phyloP scores from a whole-genome alignment of 2,329 filamentous ascomycete genomes.

The Fusarium sp. region DNA sequence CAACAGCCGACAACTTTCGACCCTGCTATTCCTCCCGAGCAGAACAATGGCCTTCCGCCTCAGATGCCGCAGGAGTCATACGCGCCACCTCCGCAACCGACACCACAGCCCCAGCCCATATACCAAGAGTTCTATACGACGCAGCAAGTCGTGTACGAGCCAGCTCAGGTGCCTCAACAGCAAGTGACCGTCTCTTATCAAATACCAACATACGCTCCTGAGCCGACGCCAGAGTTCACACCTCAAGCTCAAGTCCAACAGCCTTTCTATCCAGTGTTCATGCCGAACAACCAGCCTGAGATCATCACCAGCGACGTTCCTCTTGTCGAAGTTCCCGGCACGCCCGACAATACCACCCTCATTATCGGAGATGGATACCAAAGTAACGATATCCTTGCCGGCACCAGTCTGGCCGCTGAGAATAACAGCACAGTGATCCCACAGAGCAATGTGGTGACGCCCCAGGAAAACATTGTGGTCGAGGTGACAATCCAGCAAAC shows the following conservation, averaged over 20 bases:
- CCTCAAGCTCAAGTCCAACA: not conserved
- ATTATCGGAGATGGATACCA: not conserved
- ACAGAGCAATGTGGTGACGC: not conserved
- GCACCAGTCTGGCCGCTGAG: not conserved
- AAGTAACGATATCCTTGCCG: conserved; percentile 9
- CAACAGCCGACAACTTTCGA: conserved; percentile 5
- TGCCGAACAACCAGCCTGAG: conserved; percentile 35
- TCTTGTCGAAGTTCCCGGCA: conserved; percentile 12
- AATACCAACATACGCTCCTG: conserved; percentile 5
- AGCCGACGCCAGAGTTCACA: not conserved
- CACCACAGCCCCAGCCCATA: conserved; percentile 5
- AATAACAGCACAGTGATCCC: not conserved
- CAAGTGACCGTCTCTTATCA: conserved; percentile 26
- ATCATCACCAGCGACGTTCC: conserved; percentile 34
- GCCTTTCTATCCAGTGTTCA: not conserved
- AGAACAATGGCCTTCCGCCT: conserved; percentile 3
- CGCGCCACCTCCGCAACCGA: not conserved
- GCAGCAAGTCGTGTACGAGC: conserved; percentile 21
- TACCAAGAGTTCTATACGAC: conserved; percentile 9
- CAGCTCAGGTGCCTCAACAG: conserved; percentile 12
- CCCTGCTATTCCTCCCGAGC: not conserved
- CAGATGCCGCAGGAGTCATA: not conserved
- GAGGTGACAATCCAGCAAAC: conserved; percentile 9
- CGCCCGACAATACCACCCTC: not conserved
- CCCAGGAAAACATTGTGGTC: conserved; percentile 4